These are phyloP conservation scores for Capsella bursapastoris DNA, from an alignment of 345 rosid species.

Conservation along the genomic window DNA sequence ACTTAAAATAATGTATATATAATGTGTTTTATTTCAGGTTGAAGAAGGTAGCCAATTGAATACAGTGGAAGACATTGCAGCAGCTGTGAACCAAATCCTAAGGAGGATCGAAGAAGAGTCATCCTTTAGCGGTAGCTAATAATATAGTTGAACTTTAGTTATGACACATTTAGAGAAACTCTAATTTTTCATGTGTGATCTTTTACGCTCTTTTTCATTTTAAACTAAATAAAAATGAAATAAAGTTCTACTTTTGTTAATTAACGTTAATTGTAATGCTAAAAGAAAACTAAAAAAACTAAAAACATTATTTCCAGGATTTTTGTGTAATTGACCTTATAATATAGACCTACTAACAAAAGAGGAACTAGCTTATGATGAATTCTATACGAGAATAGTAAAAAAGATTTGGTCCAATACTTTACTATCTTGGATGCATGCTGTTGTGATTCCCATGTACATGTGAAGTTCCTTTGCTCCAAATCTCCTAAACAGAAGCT, in stretches of 20 bases:
- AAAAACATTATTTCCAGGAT: not conserved
- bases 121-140: conserved; percentile 26
- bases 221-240: conserved; percentile 23
- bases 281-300: not conserved
- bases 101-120: conserved; percentile 69
- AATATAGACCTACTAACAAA: not conserved
- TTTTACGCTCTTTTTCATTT: conserved; percentile 19
- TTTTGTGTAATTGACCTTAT: not conserved
- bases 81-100: conserved; percentile 72
- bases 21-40: conserved; percentile 48
- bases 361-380: not conserved
- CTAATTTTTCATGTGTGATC: conserved; percentile 37
- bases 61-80: conserved; percentile 87
- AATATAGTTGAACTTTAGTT: conserved; percentile 33
- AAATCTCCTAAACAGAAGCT: not conserved
- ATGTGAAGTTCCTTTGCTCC: not conserved
- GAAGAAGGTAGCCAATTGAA: conserved; percentile 84
- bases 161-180: conserved; percentile 34
- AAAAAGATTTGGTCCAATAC: not conserved
- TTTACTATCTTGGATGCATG: not conserved
- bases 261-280: not conserved
- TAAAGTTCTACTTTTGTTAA: not conserved
- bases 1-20: not conserved
- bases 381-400: not conserved
- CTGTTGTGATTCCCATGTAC: not conserved